A percentile compares a stretch with the other conserved stretches of the same genome.
These are phyloP conservation scores for Coemansia asiatica DNA, from an alignment of 192 early-diverging fungal genomes.

Conservation along the genomic window DNA sequence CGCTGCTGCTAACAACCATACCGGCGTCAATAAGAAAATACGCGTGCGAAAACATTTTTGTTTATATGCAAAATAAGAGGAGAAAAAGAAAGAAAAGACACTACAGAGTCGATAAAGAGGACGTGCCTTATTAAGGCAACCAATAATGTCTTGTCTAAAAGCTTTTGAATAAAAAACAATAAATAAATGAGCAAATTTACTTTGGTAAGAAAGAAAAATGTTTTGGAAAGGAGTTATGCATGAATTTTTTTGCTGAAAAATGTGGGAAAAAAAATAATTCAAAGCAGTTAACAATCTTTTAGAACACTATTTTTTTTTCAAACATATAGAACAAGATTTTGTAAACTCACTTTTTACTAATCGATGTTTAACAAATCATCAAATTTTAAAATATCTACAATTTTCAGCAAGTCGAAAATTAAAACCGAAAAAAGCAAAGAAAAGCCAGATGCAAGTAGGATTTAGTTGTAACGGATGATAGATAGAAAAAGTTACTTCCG, in stretches of 20 bases:
- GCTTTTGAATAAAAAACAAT: neutral
- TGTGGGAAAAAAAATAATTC: too few relatives aligned
- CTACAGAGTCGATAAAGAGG: neutral
- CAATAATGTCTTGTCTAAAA: neutral
- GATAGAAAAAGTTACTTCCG: neutral
- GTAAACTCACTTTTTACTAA: too few relatives aligned
- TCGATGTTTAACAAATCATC: too few relatives aligned
- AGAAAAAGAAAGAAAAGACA: neutral
- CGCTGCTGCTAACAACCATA: neutral
- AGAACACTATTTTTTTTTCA: too few relatives aligned
- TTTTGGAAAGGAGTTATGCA: too few relatives aligned
- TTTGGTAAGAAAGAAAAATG: too few relatives aligned
- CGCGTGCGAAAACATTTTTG: constrained; percentile 29
- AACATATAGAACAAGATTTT: too few relatives aligned
- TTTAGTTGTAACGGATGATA: too few relatives aligned
- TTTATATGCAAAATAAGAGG: neutral
- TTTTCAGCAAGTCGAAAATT: neutral
- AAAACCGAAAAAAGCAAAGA: neutral
- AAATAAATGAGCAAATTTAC: neutral
- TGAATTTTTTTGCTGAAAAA: too few relatives aligned
- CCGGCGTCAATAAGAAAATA: constrained; percentile 52
- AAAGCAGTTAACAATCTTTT: too few relatives aligned
- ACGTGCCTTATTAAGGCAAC: neutral
- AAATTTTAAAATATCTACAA: too few relatives aligned
- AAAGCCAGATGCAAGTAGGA: too few relatives aligned